Evolutionary conservation across 495 filamentous ascomycete genomes (phyloP).

Genomic region (Daldinia grandis): DNA sequence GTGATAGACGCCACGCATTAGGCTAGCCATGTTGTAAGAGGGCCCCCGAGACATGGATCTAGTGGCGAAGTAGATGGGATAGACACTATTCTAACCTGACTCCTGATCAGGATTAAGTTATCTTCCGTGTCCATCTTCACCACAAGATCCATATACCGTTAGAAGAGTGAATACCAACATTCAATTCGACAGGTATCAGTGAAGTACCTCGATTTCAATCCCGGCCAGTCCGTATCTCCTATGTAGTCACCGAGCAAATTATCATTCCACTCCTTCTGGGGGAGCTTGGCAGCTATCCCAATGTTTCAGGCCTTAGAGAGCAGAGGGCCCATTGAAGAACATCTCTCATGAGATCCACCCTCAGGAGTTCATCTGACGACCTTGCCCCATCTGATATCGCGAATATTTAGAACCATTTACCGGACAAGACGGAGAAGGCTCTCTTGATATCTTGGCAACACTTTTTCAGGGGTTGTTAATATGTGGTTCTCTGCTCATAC

Average conservation of each 20-base stretch:
- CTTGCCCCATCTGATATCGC: constrained; percentile 13
- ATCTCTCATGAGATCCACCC: constrained; percentile 20
- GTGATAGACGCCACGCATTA: constrained; percentile 17
- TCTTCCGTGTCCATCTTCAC: constrained; percentile 4
- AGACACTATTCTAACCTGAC: constrained; percentile 16
- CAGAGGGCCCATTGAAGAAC: constrained; percentile 1
- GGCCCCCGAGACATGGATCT: constrained; percentile 20
- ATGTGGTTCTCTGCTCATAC: constrained; percentile 1
- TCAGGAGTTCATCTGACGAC: constrained; percentile 1
- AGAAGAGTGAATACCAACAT: constrained; percentile 1
- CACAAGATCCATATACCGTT: constrained; percentile 11
- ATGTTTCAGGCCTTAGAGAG: constrained; percentile 8
- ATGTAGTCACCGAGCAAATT: constrained; percentile 16
- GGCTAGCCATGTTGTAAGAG: constrained; percentile 2
- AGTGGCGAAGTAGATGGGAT: constrained; percentile 26
- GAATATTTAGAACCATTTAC: constrained; percentile 1
- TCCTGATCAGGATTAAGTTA: constrained; percentile 14
- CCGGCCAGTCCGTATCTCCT: constrained; percentile 18
- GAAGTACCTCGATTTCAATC: constrained; percentile 15
- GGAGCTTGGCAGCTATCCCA: neutral
- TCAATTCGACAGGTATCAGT: constrained; percentile 18
- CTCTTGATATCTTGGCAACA: neutral
- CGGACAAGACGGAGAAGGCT: neutral
- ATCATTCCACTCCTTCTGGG: constrained; percentile 8
- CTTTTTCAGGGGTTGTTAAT: constrained; percentile 7